Evolutionary conservation across 2,329 filamentous ascomycete species (phyloP).

Genomic region (Monosporascus cannonballus): DNA sequence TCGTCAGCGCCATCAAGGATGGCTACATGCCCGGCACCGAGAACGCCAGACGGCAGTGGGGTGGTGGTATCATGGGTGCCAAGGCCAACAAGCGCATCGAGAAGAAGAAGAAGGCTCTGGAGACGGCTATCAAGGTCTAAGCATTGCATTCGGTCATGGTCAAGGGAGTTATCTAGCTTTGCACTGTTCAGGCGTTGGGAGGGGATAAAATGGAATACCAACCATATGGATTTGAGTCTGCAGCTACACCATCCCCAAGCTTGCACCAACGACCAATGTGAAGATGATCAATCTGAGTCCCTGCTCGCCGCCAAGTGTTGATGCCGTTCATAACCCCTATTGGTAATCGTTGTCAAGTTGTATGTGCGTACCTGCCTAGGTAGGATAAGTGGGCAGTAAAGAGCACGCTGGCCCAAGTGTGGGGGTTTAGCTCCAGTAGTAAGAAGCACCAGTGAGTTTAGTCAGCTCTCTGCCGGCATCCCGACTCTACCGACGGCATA

Average conservation of each 20-base stretch:
- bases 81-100: conserved; percentile 75
- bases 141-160: conserved; percentile 19
- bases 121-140: conserved; percentile 97
- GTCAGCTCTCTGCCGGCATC: background rate
- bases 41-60: conserved; percentile 88
- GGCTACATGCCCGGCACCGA: conserved; percentile 96
- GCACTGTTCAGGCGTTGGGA: conserved; percentile 31
- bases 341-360: too few species aligned
- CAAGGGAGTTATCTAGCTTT: conserved; percentile 27
- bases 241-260: conserved; percentile 21
- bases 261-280: conserved; percentile 22
- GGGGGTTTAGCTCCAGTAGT: too few species aligned
- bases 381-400: too few species aligned
- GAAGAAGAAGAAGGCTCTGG: conserved; percentile 93
- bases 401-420: too few species aligned
- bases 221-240: conserved; percentile 28
- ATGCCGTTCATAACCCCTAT: too few species aligned
- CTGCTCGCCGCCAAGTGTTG: too few species aligned
- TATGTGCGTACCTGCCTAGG: too few species aligned
- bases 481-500: background rate
- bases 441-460: too few species aligned
- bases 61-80: conserved; percentile 97
- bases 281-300: conserved; percentile 11
- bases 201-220: conserved; percentile 32
- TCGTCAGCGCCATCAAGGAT: conserved; percentile 94